phyloP scores from a whole-genome alignment of 805 yeast species.

The Cephaloascus fragrans region DNA sequence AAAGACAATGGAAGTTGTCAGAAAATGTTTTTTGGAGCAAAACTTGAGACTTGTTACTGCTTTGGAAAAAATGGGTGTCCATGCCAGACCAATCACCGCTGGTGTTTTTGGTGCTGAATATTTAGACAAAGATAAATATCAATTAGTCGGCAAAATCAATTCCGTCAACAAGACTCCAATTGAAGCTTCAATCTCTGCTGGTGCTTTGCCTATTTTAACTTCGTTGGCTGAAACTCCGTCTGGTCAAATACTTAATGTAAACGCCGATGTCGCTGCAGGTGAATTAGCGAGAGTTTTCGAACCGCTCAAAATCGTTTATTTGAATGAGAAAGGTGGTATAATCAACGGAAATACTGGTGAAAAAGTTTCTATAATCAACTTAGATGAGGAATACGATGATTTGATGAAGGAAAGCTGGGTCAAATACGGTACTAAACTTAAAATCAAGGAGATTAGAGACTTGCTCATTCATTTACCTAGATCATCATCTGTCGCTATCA shows the following conservation, averaged over 20 bases:
- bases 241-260: constrained; percentile 94
- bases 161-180: constrained; percentile 83
- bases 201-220: constrained; percentile 92
- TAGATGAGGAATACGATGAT: constrained; percentile 92
- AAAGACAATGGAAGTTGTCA: constrained; percentile 91
- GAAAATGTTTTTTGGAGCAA: constrained; percentile 92
- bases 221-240: constrained; percentile 94
- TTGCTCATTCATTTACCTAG: constrained; percentile 90
- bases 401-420: constrained; percentile 95
- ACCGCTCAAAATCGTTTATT: constrained; percentile 91
- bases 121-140: constrained; percentile 82
- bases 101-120: constrained; percentile 95
- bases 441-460: constrained; percentile 94
- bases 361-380: constrained; percentile 79
- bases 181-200: constrained; percentile 91
- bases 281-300: constrained; percentile 94
- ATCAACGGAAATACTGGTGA: constrained; percentile 88
- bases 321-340: constrained; percentile 97
- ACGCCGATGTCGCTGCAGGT: constrained; percentile 99
- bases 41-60: constrained; percentile 93
- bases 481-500: constrained; percentile 95
- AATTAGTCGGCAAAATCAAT: constrained; percentile 84
- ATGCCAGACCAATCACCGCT: constrained; percentile 96
- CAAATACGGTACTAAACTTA: constrained; percentile 94
- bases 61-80: constrained; percentile 90